A percentile compares a stretch with the other conserved stretches of the same genome.
phyloP scores from a whole-genome alignment of 179 eudicot species.

The Drosera spatulata region DNA sequence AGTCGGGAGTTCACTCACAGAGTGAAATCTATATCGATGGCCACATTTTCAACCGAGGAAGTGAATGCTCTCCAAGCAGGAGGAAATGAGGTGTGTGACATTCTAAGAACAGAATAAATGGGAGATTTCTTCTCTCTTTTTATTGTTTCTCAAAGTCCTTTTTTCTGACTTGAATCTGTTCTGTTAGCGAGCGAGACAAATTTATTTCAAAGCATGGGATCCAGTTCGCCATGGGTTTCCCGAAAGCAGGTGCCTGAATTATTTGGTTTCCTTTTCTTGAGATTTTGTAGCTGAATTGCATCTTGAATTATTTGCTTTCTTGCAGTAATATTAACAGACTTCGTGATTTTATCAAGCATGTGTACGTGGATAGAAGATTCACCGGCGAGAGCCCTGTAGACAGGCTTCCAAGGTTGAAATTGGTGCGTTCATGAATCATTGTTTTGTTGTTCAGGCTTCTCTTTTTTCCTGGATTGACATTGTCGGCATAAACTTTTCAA shows the following conservation, averaged over 20 bases:
- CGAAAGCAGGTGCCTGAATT: conserved; percentile 40
- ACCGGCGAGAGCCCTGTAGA: conserved; percentile 31
- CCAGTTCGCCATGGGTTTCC: conserved; percentile 43
- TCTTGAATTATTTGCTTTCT: conserved; percentile 5
- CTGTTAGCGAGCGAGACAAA: conserved; percentile 52
- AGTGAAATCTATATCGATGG: conserved; percentile 88
- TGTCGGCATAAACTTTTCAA: no score
- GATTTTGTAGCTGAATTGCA: neutral
- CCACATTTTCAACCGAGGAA: conserved; percentile 64
- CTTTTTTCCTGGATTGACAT: no score
- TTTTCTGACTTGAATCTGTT: conserved; percentile 8
- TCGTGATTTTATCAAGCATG: conserved; percentile 64
- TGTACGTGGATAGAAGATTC: conserved; percentile 51
- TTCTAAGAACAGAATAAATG: neutral
- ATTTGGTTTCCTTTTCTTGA: neutral
- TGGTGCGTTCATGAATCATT: conserved; percentile 19
- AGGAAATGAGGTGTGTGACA: conserved; percentile 64
- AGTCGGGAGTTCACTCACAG: conserved; percentile 91
- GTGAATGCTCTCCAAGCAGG: conserved; percentile 59
- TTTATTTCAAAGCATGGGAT: conserved; percentile 72
- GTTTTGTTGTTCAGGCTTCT: no score
- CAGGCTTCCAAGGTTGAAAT: conserved; percentile 22
- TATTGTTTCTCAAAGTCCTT: neutral
- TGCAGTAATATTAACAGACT: conserved; percentile 54
- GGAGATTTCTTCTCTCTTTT: neutral